Evolutionary conservation across 345 rosid genomes (phyloP), one percentile per base, ranked within the genome.

Genomic region (Acer saccharum): DNA sequence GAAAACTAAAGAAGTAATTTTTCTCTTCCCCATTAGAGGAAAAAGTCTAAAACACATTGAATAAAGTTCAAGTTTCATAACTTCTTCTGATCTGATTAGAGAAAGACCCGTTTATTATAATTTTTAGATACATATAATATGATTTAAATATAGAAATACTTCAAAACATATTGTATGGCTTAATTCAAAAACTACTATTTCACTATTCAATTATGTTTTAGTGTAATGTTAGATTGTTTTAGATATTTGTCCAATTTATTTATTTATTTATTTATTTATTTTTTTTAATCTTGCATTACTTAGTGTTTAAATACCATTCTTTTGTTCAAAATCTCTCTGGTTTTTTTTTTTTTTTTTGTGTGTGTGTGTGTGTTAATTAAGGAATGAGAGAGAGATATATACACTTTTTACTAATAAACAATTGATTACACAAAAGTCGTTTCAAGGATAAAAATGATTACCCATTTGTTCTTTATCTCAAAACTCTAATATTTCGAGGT

Each of bases 401-500:
- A 35, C 39, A 35, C 39, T 4, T 35, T 16, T 71, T 77, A 32
- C 52, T 76, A 27, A 44, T 58, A 72, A 72, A 74, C 62, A 77
- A 69, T 77, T 71, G 72, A 25, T 57, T 27, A 72, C 29, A 21
- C 46, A 13, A 16, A 7, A 57, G 55, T 64, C 46, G 58, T 44
- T 63, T 60, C 27, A n/a, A 48, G 48, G 80, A 75, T 73, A 60
- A n/a, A 57, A 64, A 72, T 67, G 63, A 78, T 74, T 75, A 46
- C 69, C 68, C 32, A 54, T 50, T 52, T 4, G n/a, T 79, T 72
- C 25, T 69, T 76, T 46, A 17, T 25, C 41, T 69, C 70, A 17
- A 21, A 80, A 58, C 39, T 62, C 78, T 12, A 16, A 35, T 35
- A 35, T 35, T 35, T 35, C 39, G 52, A 62, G 20, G 54, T 43